Evolutionary conservation across 257 asterid species (phyloP).

Genomic region (Przewalskia tangutica): DNA sequence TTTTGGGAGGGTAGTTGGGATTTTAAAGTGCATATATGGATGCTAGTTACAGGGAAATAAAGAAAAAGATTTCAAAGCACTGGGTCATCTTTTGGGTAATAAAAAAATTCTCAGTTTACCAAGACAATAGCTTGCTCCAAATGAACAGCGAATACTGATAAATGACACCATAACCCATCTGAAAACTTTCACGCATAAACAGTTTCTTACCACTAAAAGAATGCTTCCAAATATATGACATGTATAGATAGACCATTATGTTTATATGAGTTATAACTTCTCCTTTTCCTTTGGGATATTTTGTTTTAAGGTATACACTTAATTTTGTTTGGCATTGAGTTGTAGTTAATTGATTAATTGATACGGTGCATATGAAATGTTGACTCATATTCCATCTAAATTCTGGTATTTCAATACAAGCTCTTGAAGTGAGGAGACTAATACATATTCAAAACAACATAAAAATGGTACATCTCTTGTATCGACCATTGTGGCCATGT

Average conservation of each 20-base stretch:
- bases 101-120: background rate
- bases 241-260: background rate
- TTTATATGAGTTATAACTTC: background rate
- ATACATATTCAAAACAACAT: background rate
- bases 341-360: background rate
- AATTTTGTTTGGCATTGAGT: background rate
- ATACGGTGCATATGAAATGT: background rate
- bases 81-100: background rate
- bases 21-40: background rate
- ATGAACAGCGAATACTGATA: background rate
- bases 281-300: background rate
- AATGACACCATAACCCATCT: background rate
- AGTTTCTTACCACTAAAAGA: background rate
- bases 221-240: background rate
- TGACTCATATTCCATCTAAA: background rate
- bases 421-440: background rate
- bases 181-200: background rate
- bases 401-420: background rate
- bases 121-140: background rate
- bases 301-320: background rate
- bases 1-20: background rate
- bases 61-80: background rate
- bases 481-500: too few species aligned
- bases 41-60: background rate
- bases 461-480: background rate